Evolutionary conservation across 2,329 filamentous ascomycete species (phyloP).

Genomic region (Lithohypha guttulata): DNA sequence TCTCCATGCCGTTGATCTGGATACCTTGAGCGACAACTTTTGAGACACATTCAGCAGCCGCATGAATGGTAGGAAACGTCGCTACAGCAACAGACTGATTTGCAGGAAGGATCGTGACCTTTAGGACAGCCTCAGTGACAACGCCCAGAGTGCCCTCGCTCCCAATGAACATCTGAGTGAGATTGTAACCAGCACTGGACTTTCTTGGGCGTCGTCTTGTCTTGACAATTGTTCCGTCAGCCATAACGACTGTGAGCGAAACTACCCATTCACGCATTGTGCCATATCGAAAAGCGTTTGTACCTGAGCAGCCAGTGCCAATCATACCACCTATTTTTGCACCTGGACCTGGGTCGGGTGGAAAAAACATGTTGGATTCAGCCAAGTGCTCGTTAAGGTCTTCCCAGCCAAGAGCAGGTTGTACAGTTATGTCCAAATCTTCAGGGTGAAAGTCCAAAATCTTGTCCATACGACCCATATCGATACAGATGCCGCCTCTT

Average conservation of each 20-base stretch:
- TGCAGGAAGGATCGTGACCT: slow-evolving; percentile 70
- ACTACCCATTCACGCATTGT: slow-evolving; percentile 95
- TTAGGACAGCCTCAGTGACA: slow-evolving; percentile 81
- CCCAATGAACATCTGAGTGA: slow-evolving; percentile 81
- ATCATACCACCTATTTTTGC: slow-evolving; percentile 76
- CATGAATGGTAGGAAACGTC: slow-evolving; percentile 52
- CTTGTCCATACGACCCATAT: slow-evolving; percentile 77
- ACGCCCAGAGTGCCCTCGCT: slow-evolving; percentile 85
- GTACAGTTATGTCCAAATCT: slow-evolving; percentile 65
- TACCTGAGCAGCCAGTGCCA: slow-evolving; percentile 51
- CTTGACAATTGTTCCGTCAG: slow-evolving; percentile 82
- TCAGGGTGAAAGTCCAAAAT: slow-evolving; percentile 67
- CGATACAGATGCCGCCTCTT: slow-evolving; percentile 70
- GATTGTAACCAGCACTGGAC: slow-evolving; percentile 82
- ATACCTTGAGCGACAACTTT: slow-evolving; percentile 70
- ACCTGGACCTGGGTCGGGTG: slow-evolving; percentile 80
- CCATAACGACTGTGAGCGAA: slow-evolving; percentile 74
- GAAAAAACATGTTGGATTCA: slow-evolving; percentile 73
- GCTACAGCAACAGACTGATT: slow-evolving; percentile 71
- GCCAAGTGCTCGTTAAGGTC: slow-evolving; percentile 65
- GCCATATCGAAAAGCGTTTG: slow-evolving; percentile 84
- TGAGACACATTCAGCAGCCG: slow-evolving; percentile 68
- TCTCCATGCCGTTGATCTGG: slow-evolving; percentile 82
- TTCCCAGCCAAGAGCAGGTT: slow-evolving; percentile 81
- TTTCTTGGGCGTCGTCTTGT: slow-evolving; percentile 81